Evolutionary conservation across 345 rosid genomes (phyloP), one percentile per base, ranked within the genome.

Genomic region (Angophora floribunda): DNA sequence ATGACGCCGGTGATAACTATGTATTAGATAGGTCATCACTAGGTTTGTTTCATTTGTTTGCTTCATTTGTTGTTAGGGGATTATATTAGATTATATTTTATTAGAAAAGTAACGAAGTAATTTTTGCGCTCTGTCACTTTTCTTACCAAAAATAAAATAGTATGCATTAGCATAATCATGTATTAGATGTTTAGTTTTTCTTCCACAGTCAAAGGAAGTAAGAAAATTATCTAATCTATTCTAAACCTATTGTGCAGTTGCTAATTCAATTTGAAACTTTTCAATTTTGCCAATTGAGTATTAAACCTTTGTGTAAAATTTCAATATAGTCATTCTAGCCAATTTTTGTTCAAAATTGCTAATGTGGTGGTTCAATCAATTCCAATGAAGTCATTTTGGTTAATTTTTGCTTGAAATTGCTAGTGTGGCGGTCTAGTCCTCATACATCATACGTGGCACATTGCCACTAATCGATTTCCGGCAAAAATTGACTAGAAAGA

Each of bases 401-500:
- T 1, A 55, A 55, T 55, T 61, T 59, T 61, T 0, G 16, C 32
- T 12, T 5, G 67, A 26, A 26, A 61, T 28, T 1, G 30, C 6
- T 61, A 12, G 11, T 11, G 3, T 0, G 3, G 1, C 2, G 0
- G 15, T 5, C 14, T 28, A 10, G 7, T 61, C 30, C 28, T 9
- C 26, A 0, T 55, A 55, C 16, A 2, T 61, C 1, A 7, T 61
- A 61, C 7, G 0, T 61, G 67, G 13, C 7, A 61, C 32, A 61
- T 61, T 2, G 67, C 30, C 15, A 26, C 7, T 61, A 0, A 28
- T 0, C 2, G 1, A 61, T 5, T 26, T 61, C 13, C 10, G 0
- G 67, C 1, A 3, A 59, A 59, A 6, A 61, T 26, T 24, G 32
- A 7, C 0, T 4, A 13, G 4, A 28, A 26, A n/a, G 65, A 26